Percentiles rank a stretch among this genome's conserved stretches.
Evolutionary conservation across 2,329 filamentous ascomycete genomes (phyloP).

Genomic region (Coniochaeta sp.): DNA sequence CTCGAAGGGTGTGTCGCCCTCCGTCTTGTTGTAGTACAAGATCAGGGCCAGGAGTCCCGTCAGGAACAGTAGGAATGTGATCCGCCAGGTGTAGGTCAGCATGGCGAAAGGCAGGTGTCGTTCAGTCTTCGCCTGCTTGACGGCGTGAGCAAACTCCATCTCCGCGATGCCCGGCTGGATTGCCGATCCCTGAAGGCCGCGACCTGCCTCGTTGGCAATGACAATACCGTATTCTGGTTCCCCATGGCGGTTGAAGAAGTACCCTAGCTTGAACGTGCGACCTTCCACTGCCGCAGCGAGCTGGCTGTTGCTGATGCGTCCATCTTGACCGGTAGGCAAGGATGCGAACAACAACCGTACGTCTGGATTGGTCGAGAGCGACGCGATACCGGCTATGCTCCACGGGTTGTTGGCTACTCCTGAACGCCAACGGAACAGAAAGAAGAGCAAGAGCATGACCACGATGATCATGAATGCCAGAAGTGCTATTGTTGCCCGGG

Average conservation of each 20-base stretch:
- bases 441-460: slow-evolving; percentile 15
- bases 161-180: not conserved
- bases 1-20: slow-evolving; percentile 28
- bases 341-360: slow-evolving; percentile 14
- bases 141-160: not conserved
- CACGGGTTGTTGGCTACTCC: slow-evolving; percentile 26
- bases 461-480: slow-evolving; percentile 21
- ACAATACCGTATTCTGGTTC: slow-evolving; percentile 20
- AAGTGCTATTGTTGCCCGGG: slow-evolving; percentile 18
- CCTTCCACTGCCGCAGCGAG: slow-evolving; percentile 13
- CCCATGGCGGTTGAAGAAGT: slow-evolving; percentile 17
- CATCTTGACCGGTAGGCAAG: slow-evolving; percentile 12
- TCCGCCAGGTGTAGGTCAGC: slow-evolving; percentile 16
- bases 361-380: slow-evolving; percentile 16
- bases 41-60: slow-evolving; percentile 23
- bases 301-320: slow-evolving; percentile 10
- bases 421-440: slow-evolving; percentile 20
- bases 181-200: not conserved
- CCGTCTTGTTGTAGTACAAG: slow-evolving; percentile 28
- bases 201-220: slow-evolving; percentile 10
- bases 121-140: slow-evolving; percentile 3
- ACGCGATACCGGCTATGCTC: slow-evolving; percentile 25
- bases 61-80: slow-evolving; percentile 18
- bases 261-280: slow-evolving; percentile 18
- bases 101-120: slow-evolving; percentile 22